Evolutionary conservation across 1,284 basidiomycete genomes (phyloP).

Genomic region (Ceraceosorus guamensis): DNA sequence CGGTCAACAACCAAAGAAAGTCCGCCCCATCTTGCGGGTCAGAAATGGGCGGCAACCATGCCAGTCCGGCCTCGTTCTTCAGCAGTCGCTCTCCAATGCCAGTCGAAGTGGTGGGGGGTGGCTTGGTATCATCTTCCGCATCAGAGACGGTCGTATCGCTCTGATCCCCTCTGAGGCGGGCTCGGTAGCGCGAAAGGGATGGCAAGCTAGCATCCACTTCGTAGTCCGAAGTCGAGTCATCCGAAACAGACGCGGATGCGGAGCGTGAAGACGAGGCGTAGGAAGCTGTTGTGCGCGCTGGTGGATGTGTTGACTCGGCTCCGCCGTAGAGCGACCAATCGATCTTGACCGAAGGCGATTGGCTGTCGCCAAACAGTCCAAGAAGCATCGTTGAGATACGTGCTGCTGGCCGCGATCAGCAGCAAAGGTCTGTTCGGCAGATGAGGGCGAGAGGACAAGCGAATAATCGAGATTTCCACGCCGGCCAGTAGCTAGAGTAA

Average conservation of each 20-base stretch:
- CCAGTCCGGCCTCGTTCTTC: slow-evolving; percentile 10
- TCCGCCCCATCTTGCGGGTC: slow-evolving; percentile 40
- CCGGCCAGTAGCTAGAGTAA: no score
- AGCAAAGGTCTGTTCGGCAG: no score
- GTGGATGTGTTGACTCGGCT: slow-evolving; percentile 16
- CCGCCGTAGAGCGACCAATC: slow-evolving; percentile 48
- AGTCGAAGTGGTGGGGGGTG: not conserved
- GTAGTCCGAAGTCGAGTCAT: not conserved
- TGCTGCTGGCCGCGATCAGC: no score
- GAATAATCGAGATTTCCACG: no score
- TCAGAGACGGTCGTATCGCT: not conserved
- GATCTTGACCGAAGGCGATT: slow-evolving; percentile 8
- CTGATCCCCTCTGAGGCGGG: not conserved
- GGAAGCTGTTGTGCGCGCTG: slow-evolving; percentile 9
- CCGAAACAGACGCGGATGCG: slow-evolving; percentile 12
- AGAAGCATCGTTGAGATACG: no score
- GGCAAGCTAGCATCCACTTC: not conserved
- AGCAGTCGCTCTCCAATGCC: no score
- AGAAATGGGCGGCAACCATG: slow-evolving; percentile 40
- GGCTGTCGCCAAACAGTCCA: no score
- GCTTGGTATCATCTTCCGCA: slow-evolving; percentile 14
- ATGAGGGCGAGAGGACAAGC: no score
- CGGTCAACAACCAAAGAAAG: slow-evolving; percentile 84
- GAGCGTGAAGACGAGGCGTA: slow-evolving; percentile 10
- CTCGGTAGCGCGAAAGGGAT: not conserved